Conservation (phyloP, 345 rosid genomes). For the Pseudoturritis turrita region DNA sequence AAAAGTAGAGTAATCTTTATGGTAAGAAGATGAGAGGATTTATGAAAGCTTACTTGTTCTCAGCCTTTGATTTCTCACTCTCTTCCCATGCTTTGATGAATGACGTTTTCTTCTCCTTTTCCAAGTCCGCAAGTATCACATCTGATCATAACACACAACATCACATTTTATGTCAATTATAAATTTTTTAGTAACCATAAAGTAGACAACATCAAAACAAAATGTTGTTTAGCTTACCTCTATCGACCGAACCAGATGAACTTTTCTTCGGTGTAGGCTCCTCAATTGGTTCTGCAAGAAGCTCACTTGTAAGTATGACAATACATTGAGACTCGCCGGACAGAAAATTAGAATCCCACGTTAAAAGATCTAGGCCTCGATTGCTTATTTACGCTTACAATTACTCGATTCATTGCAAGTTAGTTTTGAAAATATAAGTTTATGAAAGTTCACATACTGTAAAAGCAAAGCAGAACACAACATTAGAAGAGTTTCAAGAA, state of each 20-base stretch:
- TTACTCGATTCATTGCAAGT: not conserved
- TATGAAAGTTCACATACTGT: not conserved
- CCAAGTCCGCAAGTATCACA: slow-evolving; percentile 70
- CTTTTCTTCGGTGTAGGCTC: slow-evolving; percentile 48
- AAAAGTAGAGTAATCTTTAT: not conserved
- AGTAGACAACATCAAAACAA: not conserved
- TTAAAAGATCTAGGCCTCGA: too few species aligned
- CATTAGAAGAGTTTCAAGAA: slow-evolving; percentile 1
- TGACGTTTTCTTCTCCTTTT: slow-evolving; percentile 58
- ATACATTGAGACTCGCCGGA: too few species aligned
- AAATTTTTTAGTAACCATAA: not conserved
- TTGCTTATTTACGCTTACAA: too few species aligned
- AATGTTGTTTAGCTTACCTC: slow-evolving; percentile 46
- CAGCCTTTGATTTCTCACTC: slow-evolving; percentile 72
- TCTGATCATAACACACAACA: slow-evolving; percentile 41
- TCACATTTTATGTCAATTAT: not conserved
- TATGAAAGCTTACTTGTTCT: slow-evolving; percentile 57
- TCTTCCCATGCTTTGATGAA: slow-evolving; percentile 96
- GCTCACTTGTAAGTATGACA: slow-evolving; percentile 1
- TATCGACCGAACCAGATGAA: slow-evolving; percentile 60
- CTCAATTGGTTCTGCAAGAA: slow-evolving; percentile 55
- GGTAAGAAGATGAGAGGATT: not conserved
- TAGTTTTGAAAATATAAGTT: not conserved
- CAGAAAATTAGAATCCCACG: too few species aligned
- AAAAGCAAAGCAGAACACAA: not conserved